Evolutionary conservation across 164 flowering plant genomes (phyloP), one percentile per base, ranked within the genome.

Genomic region (Magnolia kwangsiensis): DNA sequence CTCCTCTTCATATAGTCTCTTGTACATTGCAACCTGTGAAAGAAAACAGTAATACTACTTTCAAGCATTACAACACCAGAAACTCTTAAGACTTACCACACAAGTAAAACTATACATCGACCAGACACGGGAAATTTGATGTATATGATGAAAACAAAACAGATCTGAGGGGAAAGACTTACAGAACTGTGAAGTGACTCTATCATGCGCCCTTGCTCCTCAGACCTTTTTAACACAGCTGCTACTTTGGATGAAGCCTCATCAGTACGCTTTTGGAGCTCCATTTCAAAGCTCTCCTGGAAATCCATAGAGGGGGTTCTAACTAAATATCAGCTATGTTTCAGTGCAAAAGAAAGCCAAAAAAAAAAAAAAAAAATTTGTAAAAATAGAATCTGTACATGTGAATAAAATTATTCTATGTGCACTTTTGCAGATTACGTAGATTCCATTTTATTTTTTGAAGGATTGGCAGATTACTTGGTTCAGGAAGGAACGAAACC

Each of bases 101-200:
- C 61, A 55, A 55, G 13, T 11, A 11, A 16, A 11, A 55, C 18
- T 16, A 11, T 55, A 3, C 3, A 55, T 55, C 13, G 13, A 3
- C 16, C 61, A 11, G 18, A 16, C 11, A 55, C 19, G 3, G 18
- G 18, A 16, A 55, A 55, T 11, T 37, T 37, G 18, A 16, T 11
- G 61, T 9, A 11, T 0, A 11, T 55, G 18, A 55, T 55, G 45
- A 68, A 68, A 68, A 68, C 16, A 68, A n/a, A 37, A 18, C 2
- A 4, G 18, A 65, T 6, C 50, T 55, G 50, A 24, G 68, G 23
- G 8, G 27, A 11, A 20, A 50, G 14, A 72, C 88, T 83, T 82
- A 95, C 99, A 75, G 99, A 89, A 50, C 87, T 69, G 77, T 94
- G 98, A 73, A 96, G 92, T 21, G 97, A 91, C 82, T 96, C 97